phyloP scores from a whole-genome alignment of 176 grass and related monocot species.

The Eremochloa ophiuroides region DNA sequence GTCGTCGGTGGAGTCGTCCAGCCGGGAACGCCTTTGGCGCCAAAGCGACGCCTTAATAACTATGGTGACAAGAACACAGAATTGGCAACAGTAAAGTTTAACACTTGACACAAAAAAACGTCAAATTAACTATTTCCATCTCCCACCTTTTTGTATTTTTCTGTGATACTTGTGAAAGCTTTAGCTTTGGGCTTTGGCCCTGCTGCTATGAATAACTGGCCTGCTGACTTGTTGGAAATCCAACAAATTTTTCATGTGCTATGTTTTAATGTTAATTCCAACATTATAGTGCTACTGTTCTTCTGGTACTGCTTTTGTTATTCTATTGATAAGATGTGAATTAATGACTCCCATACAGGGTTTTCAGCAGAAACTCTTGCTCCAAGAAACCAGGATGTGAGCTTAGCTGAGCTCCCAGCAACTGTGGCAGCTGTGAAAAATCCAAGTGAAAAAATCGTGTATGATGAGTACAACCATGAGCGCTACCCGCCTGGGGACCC shows the following conservation, averaged over 20 bases:
- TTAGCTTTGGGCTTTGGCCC: neutral
- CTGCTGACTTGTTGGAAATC: neutral
- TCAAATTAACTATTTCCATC: neutral
- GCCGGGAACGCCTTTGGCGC: too few relatives aligned
- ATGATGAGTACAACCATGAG: constrained; percentile 74
- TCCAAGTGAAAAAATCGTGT: constrained; percentile 68
- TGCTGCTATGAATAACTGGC: constrained; percentile 6
- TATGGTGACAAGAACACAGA: neutral
- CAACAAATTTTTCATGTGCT: neutral
- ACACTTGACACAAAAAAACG: neutral
- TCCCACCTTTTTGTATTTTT: neutral
- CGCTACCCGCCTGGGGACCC: constrained; percentile 74
- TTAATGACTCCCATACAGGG: constrained; percentile 40
- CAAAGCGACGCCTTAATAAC: too few relatives aligned
- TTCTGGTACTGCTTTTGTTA: neutral
- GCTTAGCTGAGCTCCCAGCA: constrained; percentile 51
- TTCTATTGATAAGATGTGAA: neutral
- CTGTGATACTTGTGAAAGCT: neutral
- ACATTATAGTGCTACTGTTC: constrained; percentile 7
- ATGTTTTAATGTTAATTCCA: neutral
- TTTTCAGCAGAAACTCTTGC: constrained; percentile 74
- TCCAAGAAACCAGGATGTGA: constrained; percentile 52
- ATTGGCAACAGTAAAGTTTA: neutral
- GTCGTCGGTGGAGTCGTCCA: too few relatives aligned
- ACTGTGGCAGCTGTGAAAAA: constrained; percentile 70